phyloP scores from a whole-genome alignment of 2,329 filamentous ascomycete species.

The Colletotrichum sojae region DNA sequence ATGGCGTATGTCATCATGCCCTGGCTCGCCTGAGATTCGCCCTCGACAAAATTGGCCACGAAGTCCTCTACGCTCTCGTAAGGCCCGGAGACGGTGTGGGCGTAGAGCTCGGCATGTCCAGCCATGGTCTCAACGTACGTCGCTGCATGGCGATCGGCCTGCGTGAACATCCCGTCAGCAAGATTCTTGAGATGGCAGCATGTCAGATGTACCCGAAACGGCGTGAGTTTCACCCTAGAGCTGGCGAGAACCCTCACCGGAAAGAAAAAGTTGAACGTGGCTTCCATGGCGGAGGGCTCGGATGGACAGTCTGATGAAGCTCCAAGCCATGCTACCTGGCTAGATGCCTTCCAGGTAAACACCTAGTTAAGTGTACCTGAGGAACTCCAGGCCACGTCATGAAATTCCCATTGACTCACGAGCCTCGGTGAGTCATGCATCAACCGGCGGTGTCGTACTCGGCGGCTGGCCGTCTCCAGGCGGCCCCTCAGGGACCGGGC shows the following conservation, averaged over 20 bases:
- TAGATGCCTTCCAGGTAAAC: no score
- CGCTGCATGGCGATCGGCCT: slow-evolving; percentile 40
- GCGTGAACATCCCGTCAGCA: neutral
- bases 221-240: slow-evolving; percentile 41
- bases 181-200: neutral
- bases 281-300: slow-evolving; percentile 18
- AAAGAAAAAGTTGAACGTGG: slow-evolving; percentile 18
- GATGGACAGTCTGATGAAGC: neutral
- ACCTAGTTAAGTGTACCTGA: no score
- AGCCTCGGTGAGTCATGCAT: slow-evolving; percentile 1
- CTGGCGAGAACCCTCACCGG: slow-evolving; percentile 31
- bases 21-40: slow-evolving; percentile 31
- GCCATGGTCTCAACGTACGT: slow-evolving; percentile 25
- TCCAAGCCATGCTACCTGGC: no score
- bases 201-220: slow-evolving; percentile 32
- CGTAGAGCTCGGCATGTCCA: slow-evolving; percentile 42
- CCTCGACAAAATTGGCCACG: slow-evolving; percentile 34
- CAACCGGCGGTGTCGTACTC: neutral
- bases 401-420: slow-evolving; percentile 4
- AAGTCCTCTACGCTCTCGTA: slow-evolving; percentile 41
- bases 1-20: slow-evolving; percentile 44
- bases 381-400: no score
- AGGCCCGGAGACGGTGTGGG: slow-evolving; percentile 42
- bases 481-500: neutral
- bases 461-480: neutral